These are phyloP conservation scores for Fusarium circinatum DNA, from an alignment of 2,329 filamentous ascomycete genomes.

Conservation along the genomic window DNA sequence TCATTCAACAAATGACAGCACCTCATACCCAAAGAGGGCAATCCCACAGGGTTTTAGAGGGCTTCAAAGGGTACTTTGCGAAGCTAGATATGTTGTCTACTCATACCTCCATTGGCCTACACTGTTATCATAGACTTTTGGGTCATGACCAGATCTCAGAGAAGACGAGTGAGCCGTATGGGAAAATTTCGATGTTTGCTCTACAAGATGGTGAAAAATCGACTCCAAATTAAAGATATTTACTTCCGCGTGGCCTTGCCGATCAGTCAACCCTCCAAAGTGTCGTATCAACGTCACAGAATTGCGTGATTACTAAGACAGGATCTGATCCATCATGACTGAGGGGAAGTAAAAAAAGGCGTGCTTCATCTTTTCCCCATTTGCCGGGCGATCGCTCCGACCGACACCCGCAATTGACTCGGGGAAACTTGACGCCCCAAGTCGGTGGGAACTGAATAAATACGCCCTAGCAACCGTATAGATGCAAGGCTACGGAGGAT, in stretches of 20 bases:
- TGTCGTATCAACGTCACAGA: conserved; percentile 12
- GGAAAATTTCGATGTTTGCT: not conserved
- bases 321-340: conserved; percentile 32
- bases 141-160: not conserved
- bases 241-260: not conserved
- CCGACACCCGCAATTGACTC: conserved; percentile 39
- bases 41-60: not conserved
- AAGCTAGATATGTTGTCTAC: not conserved
- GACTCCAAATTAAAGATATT: not conserved
- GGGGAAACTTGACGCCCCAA: conserved; percentile 18
- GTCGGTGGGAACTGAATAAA: conserved; percentile 18
- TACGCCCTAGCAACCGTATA: conserved; percentile 11
- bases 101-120: not conserved
- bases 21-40: not conserved
- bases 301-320: conserved; percentile 39
- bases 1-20: not conserved
- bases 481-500: conserved; percentile 26
- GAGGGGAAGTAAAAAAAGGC: conserved; percentile 23
- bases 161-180: not conserved
- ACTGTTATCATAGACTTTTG: not conserved
- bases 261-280: not conserved
- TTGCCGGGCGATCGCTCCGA: conserved; percentile 41
- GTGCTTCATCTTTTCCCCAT: conserved; percentile 7
- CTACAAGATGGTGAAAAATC: not conserved
- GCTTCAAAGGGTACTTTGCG: not conserved